Conservation (phyloP, 805 yeast genomes). For the Tetrapisispora nanseiensis region DNA sequence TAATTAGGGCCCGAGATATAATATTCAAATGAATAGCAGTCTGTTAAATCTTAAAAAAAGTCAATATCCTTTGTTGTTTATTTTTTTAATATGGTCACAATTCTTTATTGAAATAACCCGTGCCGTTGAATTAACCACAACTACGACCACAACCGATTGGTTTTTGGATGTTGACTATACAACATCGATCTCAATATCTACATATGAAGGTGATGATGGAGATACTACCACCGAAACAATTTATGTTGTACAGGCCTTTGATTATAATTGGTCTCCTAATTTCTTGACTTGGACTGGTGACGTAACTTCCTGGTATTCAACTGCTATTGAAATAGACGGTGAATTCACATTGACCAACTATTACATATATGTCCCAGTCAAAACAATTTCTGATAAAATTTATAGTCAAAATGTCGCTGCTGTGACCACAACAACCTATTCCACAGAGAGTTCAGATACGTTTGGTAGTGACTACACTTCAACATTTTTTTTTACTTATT, state of each 20-base stretch:
- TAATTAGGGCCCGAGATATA: not conserved
- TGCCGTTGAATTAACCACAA: not conserved
- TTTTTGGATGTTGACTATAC: not conserved
- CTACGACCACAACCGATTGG: not conserved
- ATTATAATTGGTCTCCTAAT: not conserved
- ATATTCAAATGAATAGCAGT: not conserved
- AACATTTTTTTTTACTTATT: not conserved
- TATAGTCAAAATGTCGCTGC: not conserved
- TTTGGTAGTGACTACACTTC: not conserved
- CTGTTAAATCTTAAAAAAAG: not conserved
- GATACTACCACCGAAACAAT: conserved; percentile 1
- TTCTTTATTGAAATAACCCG: not conserved
- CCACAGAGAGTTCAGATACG: not conserved
- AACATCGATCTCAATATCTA: not conserved
- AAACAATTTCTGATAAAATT: not conserved
- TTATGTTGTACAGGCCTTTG: not conserved
- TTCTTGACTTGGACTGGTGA: conserved; percentile 1
- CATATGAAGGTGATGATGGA: conserved; percentile 2
- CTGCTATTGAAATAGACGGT: not conserved
- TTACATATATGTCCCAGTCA: conserved; percentile 1
- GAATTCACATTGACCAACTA: not conserved
- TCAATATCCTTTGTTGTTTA: not conserved
- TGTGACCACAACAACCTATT: not conserved
- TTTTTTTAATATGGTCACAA: not conserved
- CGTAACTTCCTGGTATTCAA: not conserved